A percentile compares a stretch with the other conserved stretches of the same genome.
Evolutionary conservation across 2,329 filamentous ascomycete species (phyloP).

Genomic region (Dothiorella sarmentorum): DNA sequence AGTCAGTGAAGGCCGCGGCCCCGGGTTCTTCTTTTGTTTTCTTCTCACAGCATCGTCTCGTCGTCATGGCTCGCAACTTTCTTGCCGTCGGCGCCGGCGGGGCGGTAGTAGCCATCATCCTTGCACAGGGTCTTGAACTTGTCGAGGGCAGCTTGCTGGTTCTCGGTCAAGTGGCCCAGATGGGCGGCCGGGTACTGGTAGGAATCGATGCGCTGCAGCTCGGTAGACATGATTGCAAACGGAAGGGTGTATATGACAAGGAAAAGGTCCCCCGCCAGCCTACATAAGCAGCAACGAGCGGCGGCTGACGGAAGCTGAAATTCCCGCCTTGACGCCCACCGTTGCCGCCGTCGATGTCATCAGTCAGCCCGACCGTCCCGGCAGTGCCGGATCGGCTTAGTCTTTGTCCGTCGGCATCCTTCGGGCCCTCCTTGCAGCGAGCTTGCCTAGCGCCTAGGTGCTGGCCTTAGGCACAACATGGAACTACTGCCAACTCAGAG

Average conservation of each 20-base stretch:
- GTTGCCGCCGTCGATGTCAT: constrained; percentile 6
- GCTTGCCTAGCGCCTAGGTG: too few species aligned
- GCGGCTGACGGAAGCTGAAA: constrained; percentile 12
- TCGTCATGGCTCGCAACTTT: constrained; percentile 64
- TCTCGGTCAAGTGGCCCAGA: constrained; percentile 68
- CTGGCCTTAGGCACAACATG: too few species aligned
- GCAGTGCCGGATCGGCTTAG: constrained; percentile 1
- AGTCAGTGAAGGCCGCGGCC: constrained; percentile 21
- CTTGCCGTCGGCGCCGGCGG: constrained; percentile 34
- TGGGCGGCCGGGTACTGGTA: constrained; percentile 71
- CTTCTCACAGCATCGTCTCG: constrained; percentile 67
- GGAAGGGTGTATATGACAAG: neutral
- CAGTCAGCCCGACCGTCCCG: neutral
- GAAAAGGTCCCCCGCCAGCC: neutral
- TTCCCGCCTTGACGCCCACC: neutral
- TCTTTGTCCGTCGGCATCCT: neutral
- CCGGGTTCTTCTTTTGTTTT: too few species aligned
- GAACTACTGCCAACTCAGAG: neutral
- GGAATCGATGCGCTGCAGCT: constrained; percentile 38
- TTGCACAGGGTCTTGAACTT: constrained; percentile 69
- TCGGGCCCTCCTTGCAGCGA: neutral
- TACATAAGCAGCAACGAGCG: constrained; percentile 3
- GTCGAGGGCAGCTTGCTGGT: constrained; percentile 64
- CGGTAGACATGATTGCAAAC: constrained; percentile 17
- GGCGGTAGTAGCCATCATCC: constrained; percentile 62